phyloP scores from a whole-genome alignment of 2,329 filamentous ascomycete species.

The Colletotrichum shisoi region DNA sequence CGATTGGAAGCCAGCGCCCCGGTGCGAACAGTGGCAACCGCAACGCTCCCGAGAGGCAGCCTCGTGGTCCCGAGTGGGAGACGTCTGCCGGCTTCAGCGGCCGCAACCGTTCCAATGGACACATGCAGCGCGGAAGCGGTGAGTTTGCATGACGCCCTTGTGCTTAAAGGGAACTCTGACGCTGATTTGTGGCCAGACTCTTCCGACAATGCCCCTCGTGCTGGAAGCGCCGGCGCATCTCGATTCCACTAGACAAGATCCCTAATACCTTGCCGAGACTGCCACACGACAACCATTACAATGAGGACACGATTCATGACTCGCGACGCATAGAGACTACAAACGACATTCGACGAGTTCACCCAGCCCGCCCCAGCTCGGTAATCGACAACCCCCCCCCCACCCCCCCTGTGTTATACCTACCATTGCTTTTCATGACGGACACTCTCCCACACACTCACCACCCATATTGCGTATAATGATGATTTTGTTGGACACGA shows the following conservation, averaged over 20 bases:
- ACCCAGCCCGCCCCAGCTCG: conserved; percentile 29
- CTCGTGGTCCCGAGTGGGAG: conserved; percentile 71
- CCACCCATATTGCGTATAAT: conserved; percentile 51
- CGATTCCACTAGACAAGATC: conserved; percentile 39
- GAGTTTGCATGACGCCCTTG: conserved; percentile 45
- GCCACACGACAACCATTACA: conserved; percentile 26
- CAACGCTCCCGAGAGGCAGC: conserved; percentile 67
- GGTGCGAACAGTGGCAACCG: conserved; percentile 55
- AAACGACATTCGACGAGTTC: conserved; percentile 43
- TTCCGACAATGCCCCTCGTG: conserved; percentile 54
- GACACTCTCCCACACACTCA: conserved; percentile 21
- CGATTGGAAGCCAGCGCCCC: conserved; percentile 71
- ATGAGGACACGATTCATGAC: conserved; percentile 41
- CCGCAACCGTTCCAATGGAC: conserved; percentile 65
- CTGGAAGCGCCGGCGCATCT: conserved; percentile 44
- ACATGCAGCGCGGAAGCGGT: conserved; percentile 69
- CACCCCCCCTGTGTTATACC: conserved; percentile 33
- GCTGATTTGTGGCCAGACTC: conserved; percentile 48
- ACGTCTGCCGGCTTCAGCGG: conserved; percentile 60
- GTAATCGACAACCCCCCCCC: conserved; percentile 26
- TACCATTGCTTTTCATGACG: conserved; percentile 39
- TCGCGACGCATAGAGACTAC: conserved; percentile 49
- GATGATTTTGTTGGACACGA: conserved; percentile 44
- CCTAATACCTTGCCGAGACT: conserved; percentile 34
- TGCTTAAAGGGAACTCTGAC: neutral